Base-by-base conservation (phyloP, 176 grass and related monocot species). In the Zoysia pacifica region DNA sequence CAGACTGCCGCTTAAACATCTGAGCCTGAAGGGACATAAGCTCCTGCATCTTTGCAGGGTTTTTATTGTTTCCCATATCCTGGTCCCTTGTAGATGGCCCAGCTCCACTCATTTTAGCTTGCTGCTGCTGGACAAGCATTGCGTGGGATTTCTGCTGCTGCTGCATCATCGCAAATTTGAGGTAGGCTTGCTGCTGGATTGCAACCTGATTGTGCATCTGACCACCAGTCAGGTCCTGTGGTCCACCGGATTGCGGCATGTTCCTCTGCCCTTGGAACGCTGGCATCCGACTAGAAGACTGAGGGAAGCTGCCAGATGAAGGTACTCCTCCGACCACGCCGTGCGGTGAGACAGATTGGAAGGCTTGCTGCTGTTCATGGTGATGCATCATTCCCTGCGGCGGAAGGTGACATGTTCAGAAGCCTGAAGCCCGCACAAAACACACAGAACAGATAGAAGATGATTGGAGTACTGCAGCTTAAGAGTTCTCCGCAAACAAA, bases 11-110 rank as follows among this genome's bases (percentile, higher is more conserved):
- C 83, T 84, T 88, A 53, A 77, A 85, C 81, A 89, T 87, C 49
- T 91, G 86, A 15, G 82, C 74, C 77, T 89, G 92, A 82, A 91
- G 48, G 53, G 92, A 81, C 90, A 91, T 84, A 36, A 98, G 74
- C 65, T 98, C 96, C 81, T 98, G 96, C 79, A 95, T 75, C 75
- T 93, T 95, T 0, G 84, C 83, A 11, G 82, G 83, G 81, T 89
- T 94, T 67, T 28, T 28, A 28, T 86, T 94, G 70, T 78, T 66
- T 69, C 78, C 58, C 73, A 73, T 65, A 19, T 94, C 89, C 73
- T 94, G 89, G 75, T 94, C 86, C 48, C 89, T 89, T 20, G 77
- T 9, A 50, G 89, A 84, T 52, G 86, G 77, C 13, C 79, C 82
- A 11, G 69, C 75, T 84, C 89, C 86, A 62, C 78, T 89, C 72